Conservation (phyloP, 208 protist species). For the Kentomonas sorsogonicus region DNA sequence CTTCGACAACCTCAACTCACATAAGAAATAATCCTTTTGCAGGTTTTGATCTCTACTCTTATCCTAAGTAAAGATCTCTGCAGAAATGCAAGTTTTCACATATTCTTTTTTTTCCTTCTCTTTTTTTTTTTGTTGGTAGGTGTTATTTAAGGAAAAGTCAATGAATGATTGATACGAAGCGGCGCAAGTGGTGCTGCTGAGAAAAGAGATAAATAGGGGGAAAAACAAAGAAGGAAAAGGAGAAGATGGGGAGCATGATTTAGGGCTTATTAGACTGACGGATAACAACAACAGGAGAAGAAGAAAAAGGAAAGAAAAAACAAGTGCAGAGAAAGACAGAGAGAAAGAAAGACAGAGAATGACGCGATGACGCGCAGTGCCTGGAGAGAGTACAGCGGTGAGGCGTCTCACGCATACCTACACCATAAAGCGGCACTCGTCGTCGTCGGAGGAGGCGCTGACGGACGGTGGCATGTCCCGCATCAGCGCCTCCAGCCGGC, state of each 20-base stretch:
- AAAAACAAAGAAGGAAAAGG: neutral
- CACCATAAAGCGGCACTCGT: conserved; percentile 3
- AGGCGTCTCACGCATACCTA: neutral
- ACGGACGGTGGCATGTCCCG: conserved; percentile 40
- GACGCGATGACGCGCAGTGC: too few species aligned
- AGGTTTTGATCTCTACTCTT: too few species aligned
- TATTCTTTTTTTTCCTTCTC: conserved; percentile 6
- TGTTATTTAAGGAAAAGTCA: neutral
- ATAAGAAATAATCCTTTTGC: too few species aligned
- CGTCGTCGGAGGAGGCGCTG: conserved; percentile 30
- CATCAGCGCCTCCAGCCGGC: conserved; percentile 27
- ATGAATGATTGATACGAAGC: conserved; percentile 1
- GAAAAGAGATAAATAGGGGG: neutral
- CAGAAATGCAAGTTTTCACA: neutral
- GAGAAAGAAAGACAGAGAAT: too few species aligned
- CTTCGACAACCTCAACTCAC: too few species aligned
- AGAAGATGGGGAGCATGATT: neutral
- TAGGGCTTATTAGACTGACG: neutral
- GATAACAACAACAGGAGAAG: neutral
- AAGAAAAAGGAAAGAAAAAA: neutral
- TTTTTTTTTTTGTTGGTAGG: conserved; percentile 4
- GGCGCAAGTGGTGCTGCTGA: too few species aligned
- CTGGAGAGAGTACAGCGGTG: too few species aligned
- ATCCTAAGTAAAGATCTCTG: too few species aligned
- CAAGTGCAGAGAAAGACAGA: neutral